Evolutionary conservation across 805 yeast genomes (phyloP), one percentile per base, ranked within the genome.

Genomic region (Myxozyma neotropica): DNA sequence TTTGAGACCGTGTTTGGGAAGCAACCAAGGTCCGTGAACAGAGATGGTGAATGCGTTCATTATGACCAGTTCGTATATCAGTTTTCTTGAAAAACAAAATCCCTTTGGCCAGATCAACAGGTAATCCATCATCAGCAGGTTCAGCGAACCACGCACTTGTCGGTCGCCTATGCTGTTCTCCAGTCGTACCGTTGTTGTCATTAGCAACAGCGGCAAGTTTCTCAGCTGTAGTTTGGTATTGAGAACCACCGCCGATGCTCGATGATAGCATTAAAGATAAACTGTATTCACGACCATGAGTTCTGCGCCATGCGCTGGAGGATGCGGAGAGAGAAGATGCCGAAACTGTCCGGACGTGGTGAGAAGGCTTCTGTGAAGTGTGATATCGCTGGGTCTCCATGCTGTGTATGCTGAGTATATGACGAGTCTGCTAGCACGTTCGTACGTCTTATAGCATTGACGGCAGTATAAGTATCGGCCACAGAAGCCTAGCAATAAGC

Each of bases 61-160:
- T 58, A 21, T 46, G 54, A 15, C 26, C 38, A 3, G 63, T 58
- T 26, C 63, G 45, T 6, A 48, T 17, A 24, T 58, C 63, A 2
- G 57, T 38, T 39, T 45, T 44, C 3, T 47, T 26, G 36, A 58
- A 48, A 31, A 58, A 58, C 33, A 35, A 38, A 31, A 58, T 55
- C 26, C 51, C 52, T 19, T 31, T 21, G 4, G 27, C 44, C 21
- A 58, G 26, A 4, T 52, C 54, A 4, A 10, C 26, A 7, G 61
- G 61, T 35, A 57, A 38, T 17, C 29, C 57, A 10, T 52, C 44
- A 10, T 43, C 53, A 13, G 23, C 31, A 15, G 56, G 42, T 19
- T 19, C 38, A 2, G 50, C 33, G 17, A 52, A 31, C 54, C 54
- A 50, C 2, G 29, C 8, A 33, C 42, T 47, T 36, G 27, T 21